Percentiles rank a stretch among this genome's conserved stretches.
phyloP scores from a whole-genome alignment of 225 moss, liverwort and hornwort genomes.

The Sphagnum contortum region DNA sequence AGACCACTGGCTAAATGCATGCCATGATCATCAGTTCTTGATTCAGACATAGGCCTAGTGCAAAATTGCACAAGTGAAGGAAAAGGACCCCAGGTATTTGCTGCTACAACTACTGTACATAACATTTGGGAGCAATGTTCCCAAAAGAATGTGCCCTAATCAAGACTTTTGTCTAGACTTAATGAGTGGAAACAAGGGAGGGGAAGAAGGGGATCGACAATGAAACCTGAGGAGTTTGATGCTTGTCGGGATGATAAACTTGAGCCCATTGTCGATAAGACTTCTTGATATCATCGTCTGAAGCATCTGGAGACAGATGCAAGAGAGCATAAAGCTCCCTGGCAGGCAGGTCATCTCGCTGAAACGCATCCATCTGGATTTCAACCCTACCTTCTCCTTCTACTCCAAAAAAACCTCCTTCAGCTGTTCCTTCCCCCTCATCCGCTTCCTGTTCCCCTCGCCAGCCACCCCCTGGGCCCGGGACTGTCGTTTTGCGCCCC shows the following conservation, averaged over 20 bases:
- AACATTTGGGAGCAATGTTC: no score
- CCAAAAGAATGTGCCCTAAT: no score
- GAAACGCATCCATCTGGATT: slow-evolving; percentile 9
- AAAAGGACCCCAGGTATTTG: no score
- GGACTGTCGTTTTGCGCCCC: no score
- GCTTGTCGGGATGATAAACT: slow-evolving; percentile 97
- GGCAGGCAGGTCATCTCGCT: slow-evolving; percentile 43
- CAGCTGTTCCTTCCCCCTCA: background rate
- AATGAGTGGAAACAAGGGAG: no score
- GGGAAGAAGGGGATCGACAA: background rate
- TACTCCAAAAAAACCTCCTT: background rate
- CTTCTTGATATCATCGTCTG: slow-evolving; percentile 86
- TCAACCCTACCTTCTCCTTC: slow-evolving; percentile 11
- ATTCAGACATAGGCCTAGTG: no score
- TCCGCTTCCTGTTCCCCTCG: background rate
- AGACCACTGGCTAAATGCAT: no score
- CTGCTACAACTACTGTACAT: no score
- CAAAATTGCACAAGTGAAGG: no score
- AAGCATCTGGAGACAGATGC: slow-evolving; percentile 89
- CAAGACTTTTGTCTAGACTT: no score
- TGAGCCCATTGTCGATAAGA: slow-evolving; percentile 97
- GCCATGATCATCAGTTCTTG: no score
- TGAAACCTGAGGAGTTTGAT: slow-evolving; percentile 71
- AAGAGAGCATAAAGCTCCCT: slow-evolving; percentile 86
- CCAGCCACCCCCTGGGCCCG: background rate